A percentile compares a stretch with the other conserved stretches of the same genome.
Evolutionary conservation across 1,284 basidiomycete genomes (phyloP).

Genomic region (Cryptococcus sp.): DNA sequence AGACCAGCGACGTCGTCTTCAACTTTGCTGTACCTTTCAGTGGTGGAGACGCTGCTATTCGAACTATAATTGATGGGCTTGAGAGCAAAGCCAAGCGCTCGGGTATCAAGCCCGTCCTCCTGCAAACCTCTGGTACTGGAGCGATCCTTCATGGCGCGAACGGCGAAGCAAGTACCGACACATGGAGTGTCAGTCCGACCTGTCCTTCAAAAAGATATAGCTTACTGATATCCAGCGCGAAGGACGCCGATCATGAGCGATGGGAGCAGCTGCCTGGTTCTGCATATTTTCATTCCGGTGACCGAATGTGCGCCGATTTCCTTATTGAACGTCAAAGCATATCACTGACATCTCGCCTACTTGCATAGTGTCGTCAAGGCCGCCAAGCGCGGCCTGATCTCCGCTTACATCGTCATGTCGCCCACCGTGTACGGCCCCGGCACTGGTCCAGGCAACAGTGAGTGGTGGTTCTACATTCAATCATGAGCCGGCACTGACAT

Average conservation of each 20-base stretch:
- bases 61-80: constrained; percentile 21
- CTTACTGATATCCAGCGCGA: neutral
- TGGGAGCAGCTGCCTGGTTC: constrained; percentile 18
- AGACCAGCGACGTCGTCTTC: constrained; percentile 17
- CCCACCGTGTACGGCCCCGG: constrained; percentile 25
- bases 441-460: constrained; percentile 23
- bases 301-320: constrained; percentile 14
- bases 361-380: constrained; percentile 12
- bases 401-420: constrained; percentile 21
- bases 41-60: constrained; percentile 20
- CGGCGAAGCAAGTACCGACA: constrained; percentile 17
- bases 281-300: constrained; percentile 22
- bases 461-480: neutral
- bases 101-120: constrained; percentile 16
- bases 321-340: neutral
- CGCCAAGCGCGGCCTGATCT: constrained; percentile 18
- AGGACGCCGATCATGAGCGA: constrained; percentile 20
- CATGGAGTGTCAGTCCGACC: constrained; percentile 14
- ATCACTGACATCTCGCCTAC: neutral
- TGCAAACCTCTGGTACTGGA: constrained; percentile 22
- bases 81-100: constrained; percentile 10
- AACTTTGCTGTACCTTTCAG: constrained; percentile 29
- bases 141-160: constrained; percentile 19
- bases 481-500: neutral
- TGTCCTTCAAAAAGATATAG: no score